These are phyloP conservation scores for Endocalyx cinctus DNA, from an alignment of 2,329 filamentous ascomycete genomes.

Conservation along the genomic window DNA sequence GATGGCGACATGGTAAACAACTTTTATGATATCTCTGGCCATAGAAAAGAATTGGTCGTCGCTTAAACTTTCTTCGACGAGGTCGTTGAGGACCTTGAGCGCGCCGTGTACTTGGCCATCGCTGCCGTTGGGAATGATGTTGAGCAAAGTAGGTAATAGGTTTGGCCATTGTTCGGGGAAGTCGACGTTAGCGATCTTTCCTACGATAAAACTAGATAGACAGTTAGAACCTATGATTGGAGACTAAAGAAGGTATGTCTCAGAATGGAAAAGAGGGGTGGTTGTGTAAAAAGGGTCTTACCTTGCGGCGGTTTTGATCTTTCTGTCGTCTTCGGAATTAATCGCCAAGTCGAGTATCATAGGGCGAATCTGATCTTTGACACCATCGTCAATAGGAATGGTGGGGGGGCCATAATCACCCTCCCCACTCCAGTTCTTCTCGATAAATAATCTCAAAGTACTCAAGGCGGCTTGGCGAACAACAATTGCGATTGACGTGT, in stretches of 20 bases:
- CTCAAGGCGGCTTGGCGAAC: slow-evolving; percentile 81
- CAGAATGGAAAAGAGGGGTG: background rate
- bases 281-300: slow-evolving; percentile 37
- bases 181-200: slow-evolving; percentile 90
- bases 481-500: slow-evolving; percentile 66
- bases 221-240: slow-evolving; percentile 6
- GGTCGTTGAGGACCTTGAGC: slow-evolving; percentile 78
- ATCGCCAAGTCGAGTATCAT: slow-evolving; percentile 74
- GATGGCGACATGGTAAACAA: slow-evolving; percentile 76
- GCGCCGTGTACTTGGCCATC: slow-evolving; percentile 85
- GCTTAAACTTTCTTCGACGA: slow-evolving; percentile 89
- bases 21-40: slow-evolving; percentile 77
- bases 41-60: slow-evolving; percentile 94
- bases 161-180: slow-evolving; percentile 95
- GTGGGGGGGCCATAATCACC: slow-evolving; percentile 60
- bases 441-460: slow-evolving; percentile 76
- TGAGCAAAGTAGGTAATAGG: slow-evolving; percentile 75
- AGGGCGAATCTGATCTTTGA: slow-evolving; percentile 69
- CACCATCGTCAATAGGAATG: slow-evolving; percentile 65
- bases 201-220: slow-evolving; percentile 60
- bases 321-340: slow-evolving; percentile 69
- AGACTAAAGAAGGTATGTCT: slow-evolving; percentile 4
- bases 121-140: slow-evolving; percentile 68
- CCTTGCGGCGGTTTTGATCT: slow-evolving; percentile 84
- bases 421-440: slow-evolving; percentile 75